phyloP scores from a whole-genome alignment of 352 stramenopile genomes.

The Phytophthora sojae region DNA sequence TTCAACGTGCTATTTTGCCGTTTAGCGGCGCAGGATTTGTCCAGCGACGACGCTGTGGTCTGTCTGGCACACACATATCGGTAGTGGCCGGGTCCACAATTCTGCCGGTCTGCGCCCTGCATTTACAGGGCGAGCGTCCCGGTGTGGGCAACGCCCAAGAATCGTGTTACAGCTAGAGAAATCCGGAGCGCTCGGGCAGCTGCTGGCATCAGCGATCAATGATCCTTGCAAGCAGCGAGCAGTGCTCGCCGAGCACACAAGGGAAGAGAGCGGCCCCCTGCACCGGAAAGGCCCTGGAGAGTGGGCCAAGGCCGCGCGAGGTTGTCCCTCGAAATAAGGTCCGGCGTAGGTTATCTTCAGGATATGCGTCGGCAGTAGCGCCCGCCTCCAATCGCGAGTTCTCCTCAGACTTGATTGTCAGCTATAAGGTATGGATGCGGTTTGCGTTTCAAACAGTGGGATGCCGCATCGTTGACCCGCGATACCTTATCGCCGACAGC shows the following conservation, averaged over 20 bases:
- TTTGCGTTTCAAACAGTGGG: no score
- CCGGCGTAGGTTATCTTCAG: slow-evolving; percentile 12
- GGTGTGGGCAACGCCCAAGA: neutral
- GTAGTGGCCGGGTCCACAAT: slow-evolving; percentile 6
- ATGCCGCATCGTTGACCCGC: no score
- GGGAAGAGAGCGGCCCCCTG: no score
- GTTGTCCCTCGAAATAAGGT: slow-evolving; percentile 21
- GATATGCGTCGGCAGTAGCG: neutral
- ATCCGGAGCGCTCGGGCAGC: slow-evolving; percentile 26
- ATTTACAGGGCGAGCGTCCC: neutral
- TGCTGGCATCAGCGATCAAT: slow-evolving; percentile 29
- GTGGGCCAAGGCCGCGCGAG: neutral
- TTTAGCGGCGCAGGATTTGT: slow-evolving; percentile 9
- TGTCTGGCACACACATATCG: slow-evolving; percentile 20
- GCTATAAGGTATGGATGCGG: no score
- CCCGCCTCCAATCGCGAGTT: no score
- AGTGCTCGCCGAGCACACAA: no score
- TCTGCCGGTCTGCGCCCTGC: slow-evolving; percentile 9
- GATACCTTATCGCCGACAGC: neutral
- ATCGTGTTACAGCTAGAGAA: slow-evolving; percentile 17
- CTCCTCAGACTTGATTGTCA: neutral
- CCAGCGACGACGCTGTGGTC: slow-evolving; percentile 9
- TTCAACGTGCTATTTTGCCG: slow-evolving; percentile 13
- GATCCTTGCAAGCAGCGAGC: slow-evolving; percentile 13
- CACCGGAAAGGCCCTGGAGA: slow-evolving; percentile 16